Evolutionary conservation across 345 rosid species (phyloP).

Genomic region (Viola odorata): DNA sequence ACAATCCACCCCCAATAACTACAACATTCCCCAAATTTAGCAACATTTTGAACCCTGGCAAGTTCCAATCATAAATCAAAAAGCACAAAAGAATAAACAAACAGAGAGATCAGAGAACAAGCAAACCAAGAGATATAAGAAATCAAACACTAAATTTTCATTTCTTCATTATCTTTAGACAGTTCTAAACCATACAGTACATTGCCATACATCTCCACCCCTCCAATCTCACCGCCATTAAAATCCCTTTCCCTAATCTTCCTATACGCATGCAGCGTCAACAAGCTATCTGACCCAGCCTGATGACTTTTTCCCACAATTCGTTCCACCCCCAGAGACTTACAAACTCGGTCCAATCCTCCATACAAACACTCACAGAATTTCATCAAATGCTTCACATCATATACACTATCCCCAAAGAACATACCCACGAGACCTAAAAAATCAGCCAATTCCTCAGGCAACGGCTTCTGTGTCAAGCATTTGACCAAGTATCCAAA

Average conservation of each 20-base stretch:
- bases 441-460: conserved; percentile 47
- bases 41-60: not conserved
- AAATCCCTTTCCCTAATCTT: conserved; percentile 65
- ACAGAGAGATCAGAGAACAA: not conserved
- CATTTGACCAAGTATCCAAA: conserved; percentile 83
- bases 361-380: conserved; percentile 60
- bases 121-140: not conserved
- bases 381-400: conserved; percentile 71
- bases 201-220: conserved; percentile 63
- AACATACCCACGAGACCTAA: conserved; percentile 35
- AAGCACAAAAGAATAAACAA: not conserved
- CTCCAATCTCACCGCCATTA: conserved; percentile 28
- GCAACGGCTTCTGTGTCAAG: conserved; percentile 58
- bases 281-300: conserved; percentile 85
- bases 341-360: conserved; percentile 68
- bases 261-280: conserved; percentile 80
- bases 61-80: not conserved
- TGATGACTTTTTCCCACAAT: conserved; percentile 81
- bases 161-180: not conserved
- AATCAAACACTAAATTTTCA: not conserved
- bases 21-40: too few species aligned
- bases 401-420: conserved; percentile 63
- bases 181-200: conserved; percentile 64
- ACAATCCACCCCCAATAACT: too few species aligned
- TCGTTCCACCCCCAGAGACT: conserved; percentile 51